Evolutionary conservation across 176 grass and related monocot species (phyloP), one percentile per base, ranked within the genome.

Genomic region (Aegilops umbellulata): DNA sequence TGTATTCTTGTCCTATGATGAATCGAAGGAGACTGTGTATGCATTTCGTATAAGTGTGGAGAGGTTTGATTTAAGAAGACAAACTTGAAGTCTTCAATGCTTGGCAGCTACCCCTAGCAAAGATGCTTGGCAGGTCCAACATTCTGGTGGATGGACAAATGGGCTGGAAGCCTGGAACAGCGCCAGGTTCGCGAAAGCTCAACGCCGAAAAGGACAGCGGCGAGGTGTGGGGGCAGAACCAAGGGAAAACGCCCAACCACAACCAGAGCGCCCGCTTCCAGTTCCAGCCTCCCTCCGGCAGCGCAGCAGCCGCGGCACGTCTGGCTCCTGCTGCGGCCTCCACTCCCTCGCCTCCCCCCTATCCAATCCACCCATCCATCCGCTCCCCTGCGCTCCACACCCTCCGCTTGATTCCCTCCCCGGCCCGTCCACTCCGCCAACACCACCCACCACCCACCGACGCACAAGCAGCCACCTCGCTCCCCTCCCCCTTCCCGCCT

Each of bases 371-470:
- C 80, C 74, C 24, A 66, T 35, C 74, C 24, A 66, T 35, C 31
- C 65, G 44, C 65, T 22, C 65, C 23, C 76, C 22, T 23, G 35
- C 2, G 10, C 84, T 87, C 85, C 74, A 65, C 89, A 74, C 62
- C 68, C 69, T 74, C 47, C 78, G 35, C 88, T 38, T 1, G 62
- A 47, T 81, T 58, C 53, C 49, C 17, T 19, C 0, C 51, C 51
- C 47, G 10, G 44, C 67, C 32, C 41, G 68, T 35, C 64, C 17
- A 25, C 42, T 24, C 74, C 83, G 61, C 60, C 71, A 20, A 17
- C 23, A 75, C 35, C 62, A 44, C 35, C 69, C 55, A 51, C 80
- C 68, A 27, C 15, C n/a, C 67, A 73, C 65, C 74, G 49, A 34
- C 55, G 64, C 85, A 81, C 0, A 51, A 30, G 8, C 72, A 1